phyloP scores from a whole-genome alignment of 352 stramenopile genomes.

The Pythium folliculosum region DNA sequence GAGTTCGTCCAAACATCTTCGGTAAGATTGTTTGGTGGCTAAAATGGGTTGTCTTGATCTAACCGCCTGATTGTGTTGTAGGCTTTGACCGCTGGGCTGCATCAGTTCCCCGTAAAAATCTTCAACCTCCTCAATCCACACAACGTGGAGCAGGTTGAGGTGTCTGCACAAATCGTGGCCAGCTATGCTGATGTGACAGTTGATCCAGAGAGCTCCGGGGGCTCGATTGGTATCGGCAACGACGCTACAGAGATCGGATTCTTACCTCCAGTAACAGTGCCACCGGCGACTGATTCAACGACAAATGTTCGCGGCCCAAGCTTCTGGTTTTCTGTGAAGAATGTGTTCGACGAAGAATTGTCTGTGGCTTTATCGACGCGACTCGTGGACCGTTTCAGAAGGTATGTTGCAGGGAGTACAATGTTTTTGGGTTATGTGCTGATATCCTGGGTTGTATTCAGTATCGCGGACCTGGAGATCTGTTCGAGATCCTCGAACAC shows the following conservation, averaged over 20 bases:
- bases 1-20: conserved; percentile 64
- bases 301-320: conserved; percentile 48
- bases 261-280: conserved; percentile 72
- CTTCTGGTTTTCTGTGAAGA: conserved; percentile 86
- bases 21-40: conserved; percentile 36
- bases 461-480: conserved; percentile 69
- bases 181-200: conserved; percentile 82
- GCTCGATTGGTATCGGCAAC: conserved; percentile 30
- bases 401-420: conserved; percentile 9
- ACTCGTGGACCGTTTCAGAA: conserved; percentile 24
- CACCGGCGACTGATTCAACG: conserved; percentile 46
- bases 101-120: conserved; percentile 66
- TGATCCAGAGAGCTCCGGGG: conserved; percentile 70
- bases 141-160: conserved; percentile 67
- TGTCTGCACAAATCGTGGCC: conserved; percentile 79
- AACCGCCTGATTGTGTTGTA: conserved; percentile 21
- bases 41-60: neutral
- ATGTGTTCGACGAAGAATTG: conserved; percentile 87
- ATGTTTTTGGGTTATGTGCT: neutral
- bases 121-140: conserved; percentile 81
- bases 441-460: conserved; percentile 18
- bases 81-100: conserved; percentile 49
- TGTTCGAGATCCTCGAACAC: conserved; percentile 87
- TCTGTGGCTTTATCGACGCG: conserved; percentile 60
- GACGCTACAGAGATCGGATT: conserved; percentile 57